These are phyloP conservation scores for Lichtheimia hyalospora DNA, from an alignment of 371 early-diverging fungal genomes.

Conservation along the genomic window DNA sequence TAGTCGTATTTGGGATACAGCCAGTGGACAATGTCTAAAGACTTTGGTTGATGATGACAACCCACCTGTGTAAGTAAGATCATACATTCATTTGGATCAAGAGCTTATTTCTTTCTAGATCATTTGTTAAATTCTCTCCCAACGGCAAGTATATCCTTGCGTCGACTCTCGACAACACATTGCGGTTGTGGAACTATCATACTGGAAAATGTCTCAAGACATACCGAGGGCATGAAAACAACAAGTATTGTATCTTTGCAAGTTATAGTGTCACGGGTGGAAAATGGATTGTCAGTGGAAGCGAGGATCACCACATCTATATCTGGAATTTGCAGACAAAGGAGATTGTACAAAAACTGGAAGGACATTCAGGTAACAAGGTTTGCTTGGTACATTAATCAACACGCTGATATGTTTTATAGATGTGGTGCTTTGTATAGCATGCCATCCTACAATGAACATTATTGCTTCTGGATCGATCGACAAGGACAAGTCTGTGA, in stretches of 20 bases:
- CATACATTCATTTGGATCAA: background rate
- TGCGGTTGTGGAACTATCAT: slow-evolving; percentile 94
- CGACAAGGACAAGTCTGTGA: slow-evolving; percentile 88
- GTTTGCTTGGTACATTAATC: background rate
- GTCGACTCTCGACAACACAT: slow-evolving; percentile 88
- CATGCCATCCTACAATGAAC: slow-evolving; percentile 92
- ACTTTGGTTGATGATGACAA: slow-evolving; percentile 93
- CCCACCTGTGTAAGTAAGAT: slow-evolving; percentile 79
- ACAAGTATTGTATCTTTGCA: slow-evolving; percentile 90
- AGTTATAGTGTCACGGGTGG: slow-evolving; percentile 92
- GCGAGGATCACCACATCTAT: slow-evolving; percentile 90
- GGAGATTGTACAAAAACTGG: slow-evolving; percentile 90
- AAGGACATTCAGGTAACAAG: slow-evolving; percentile 83
- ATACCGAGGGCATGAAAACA: slow-evolving; percentile 90
- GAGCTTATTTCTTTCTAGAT: slow-evolving; percentile 39
- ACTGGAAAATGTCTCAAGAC: slow-evolving; percentile 93
- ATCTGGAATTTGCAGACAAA: slow-evolving; percentile 96
- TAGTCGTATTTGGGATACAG: slow-evolving; percentile 96
- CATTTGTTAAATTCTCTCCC: slow-evolving; percentile 96
- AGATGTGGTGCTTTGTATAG: slow-evolving; percentile 92
- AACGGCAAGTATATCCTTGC: slow-evolving; percentile 98
- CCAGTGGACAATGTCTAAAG: slow-evolving; percentile 94
- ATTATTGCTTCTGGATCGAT: slow-evolving; percentile 95
- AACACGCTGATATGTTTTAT: slow-evolving; percentile 1
- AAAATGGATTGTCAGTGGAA: slow-evolving; percentile 96